These are phyloP conservation scores for Debaryomyces sp. DNA, from an alignment of 1,139 yeast species.

Conservation along the genomic window DNA sequence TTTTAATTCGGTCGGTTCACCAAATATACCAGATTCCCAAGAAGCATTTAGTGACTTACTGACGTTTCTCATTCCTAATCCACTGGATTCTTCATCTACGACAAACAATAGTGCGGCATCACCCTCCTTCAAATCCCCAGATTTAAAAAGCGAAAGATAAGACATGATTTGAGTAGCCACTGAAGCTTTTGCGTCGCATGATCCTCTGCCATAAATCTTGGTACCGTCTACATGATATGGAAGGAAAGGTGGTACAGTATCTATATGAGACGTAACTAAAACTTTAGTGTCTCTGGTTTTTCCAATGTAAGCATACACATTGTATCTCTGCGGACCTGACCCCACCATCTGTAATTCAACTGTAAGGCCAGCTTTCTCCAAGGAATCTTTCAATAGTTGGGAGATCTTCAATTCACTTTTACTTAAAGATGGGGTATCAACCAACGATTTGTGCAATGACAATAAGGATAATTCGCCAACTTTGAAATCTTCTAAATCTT, in stretches of 20 bases:
- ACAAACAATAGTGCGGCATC: slow-evolving; percentile 64
- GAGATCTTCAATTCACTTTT: slow-evolving; percentile 36
- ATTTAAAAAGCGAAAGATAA: slow-evolving; percentile 42
- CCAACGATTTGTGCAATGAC: slow-evolving; percentile 7
- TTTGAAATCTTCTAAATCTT: slow-evolving; percentile 2
- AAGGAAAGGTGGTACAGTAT: slow-evolving; percentile 71
- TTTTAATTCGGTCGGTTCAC: slow-evolving; percentile 74
- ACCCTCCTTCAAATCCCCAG: slow-evolving; percentile 46
- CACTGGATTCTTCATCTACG: slow-evolving; percentile 69
- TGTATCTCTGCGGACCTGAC: slow-evolving; percentile 36
- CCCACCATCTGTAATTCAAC: slow-evolving; percentile 48
- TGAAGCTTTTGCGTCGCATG: slow-evolving; percentile 70
- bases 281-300: slow-evolving; percentile 47
- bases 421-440: slow-evolving; percentile 40
- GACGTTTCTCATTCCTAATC: slow-evolving; percentile 59
- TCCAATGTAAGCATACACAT: slow-evolving; percentile 62
- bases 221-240: slow-evolving; percentile 54
- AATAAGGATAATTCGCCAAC: slow-evolving; percentile 14
- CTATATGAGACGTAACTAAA: slow-evolving; percentile 65
- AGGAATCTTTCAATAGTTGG: slow-evolving; percentile 34
- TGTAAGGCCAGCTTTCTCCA: slow-evolving; percentile 47
- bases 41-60: slow-evolving; percentile 37
- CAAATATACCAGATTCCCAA: slow-evolving; percentile 69
- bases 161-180: slow-evolving; percentile 66
- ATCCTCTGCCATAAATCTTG: slow-evolving; percentile 63